A percentile compares a stretch with the other conserved stretches of the same genome.
These are phyloP conservation scores for Rhizopogon vinicolor DNA, from an alignment of 768 basidiomycete genomes.

Conservation along the genomic window DNA sequence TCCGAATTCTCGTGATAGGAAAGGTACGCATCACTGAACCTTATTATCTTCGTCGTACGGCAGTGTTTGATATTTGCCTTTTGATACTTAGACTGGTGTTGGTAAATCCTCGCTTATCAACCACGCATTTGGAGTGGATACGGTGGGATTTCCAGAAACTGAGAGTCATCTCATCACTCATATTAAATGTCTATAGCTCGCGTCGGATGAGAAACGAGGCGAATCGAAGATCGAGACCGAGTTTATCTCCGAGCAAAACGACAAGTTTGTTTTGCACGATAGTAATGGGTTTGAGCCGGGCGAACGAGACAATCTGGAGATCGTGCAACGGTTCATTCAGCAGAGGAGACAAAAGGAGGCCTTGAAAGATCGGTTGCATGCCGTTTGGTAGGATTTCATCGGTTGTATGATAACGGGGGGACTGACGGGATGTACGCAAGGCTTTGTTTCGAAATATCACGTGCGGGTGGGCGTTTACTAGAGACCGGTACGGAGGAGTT, in stretches of 20 bases:
- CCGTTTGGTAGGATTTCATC: conserved; percentile 5
- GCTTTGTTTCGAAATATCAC: neutral
- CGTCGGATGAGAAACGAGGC: neutral
- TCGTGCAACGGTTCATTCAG: conserved; percentile 5
- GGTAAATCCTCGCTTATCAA: conserved; percentile 3
- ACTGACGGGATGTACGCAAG: neutral
- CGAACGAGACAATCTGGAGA: neutral
- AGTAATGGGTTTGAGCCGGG: conserved; percentile 12
- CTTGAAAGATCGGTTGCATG: conserved; percentile 9
- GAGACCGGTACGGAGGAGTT: neutral
- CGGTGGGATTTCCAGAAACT: neutral
- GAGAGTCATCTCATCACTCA: neutral
- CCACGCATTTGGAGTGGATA: neutral
- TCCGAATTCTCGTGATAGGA: conserved; percentile 3
- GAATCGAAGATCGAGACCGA: conserved; percentile 7
- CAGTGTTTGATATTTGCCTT: neutral
- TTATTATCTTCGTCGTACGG: neutral
- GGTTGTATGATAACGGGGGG: too few species aligned
- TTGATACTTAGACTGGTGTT: conserved; percentile 1
- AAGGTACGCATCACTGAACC: neutral
- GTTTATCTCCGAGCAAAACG: conserved; percentile 4
- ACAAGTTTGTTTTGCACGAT: conserved; percentile 9
- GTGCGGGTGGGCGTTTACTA: neutral
- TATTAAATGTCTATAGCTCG: neutral
- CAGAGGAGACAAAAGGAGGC: neutral